phyloP scores from a whole-genome alignment of 176 grass and related monocot species.

The Poa annua region DNA sequence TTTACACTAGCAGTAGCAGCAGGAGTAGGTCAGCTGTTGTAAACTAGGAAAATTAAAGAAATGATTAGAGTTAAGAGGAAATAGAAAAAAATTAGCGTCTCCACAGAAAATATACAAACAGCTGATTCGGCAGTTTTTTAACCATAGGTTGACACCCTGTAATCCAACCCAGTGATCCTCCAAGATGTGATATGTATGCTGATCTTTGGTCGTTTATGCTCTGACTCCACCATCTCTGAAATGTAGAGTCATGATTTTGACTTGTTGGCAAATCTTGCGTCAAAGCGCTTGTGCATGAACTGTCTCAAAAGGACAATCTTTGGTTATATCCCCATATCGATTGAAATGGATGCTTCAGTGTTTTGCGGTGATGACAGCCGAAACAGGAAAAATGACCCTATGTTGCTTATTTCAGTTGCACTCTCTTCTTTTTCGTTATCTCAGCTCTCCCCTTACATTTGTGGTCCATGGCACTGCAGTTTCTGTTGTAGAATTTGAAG shows the following conservation, averaged over 20 bases:
- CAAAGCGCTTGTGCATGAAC: background rate
- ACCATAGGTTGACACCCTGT: background rate
- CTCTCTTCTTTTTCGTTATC: background rate
- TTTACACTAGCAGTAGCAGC: conserved; percentile 49
- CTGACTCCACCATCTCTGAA: background rate
- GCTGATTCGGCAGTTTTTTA: conserved; percentile 20
- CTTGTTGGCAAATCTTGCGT: conserved; percentile 9
- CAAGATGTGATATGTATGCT: conserved; percentile 2
- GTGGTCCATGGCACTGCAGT: background rate
- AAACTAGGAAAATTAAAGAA: conserved; percentile 45
- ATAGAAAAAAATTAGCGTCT: conserved; percentile 47
- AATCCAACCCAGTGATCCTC: conserved; percentile 6
- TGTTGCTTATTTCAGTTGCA: conserved; percentile 4
- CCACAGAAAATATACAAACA: conserved; percentile 28
- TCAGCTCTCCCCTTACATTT: background rate
- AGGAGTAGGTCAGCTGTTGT: conserved; percentile 57
- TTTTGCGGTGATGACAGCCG: background rate
- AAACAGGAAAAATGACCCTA: background rate
- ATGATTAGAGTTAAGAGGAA: conserved; percentile 35
- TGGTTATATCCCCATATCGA: background rate
- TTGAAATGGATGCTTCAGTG: conserved; percentile 7
- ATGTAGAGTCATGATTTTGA: conserved; percentile 24
- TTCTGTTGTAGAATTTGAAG: background rate
- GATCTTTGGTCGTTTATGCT: background rate
- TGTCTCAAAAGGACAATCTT: background rate